Evolutionary conservation across 352 stramenopile genomes (phyloP).

Genomic region (Globisporangium spinosum): DNA sequence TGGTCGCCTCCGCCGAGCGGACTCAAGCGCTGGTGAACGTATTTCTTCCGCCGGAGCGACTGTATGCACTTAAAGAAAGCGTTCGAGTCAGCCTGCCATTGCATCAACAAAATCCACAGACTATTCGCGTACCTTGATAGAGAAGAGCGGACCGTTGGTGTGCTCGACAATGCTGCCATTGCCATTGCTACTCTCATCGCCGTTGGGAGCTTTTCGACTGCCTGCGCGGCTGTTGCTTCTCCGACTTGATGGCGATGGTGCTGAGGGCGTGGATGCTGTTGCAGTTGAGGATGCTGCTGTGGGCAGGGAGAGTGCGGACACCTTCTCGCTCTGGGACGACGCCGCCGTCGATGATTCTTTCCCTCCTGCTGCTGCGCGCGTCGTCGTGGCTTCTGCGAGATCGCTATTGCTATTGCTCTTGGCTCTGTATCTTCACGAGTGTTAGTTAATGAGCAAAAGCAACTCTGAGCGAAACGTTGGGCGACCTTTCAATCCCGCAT

Average conservation of each 20-base stretch:
- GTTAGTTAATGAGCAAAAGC: not conserved
- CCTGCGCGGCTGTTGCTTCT: not conserved
- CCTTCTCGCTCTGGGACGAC: constrained; percentile 7
- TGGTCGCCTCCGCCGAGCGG: constrained; percentile 28
- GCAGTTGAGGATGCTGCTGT: not conserved
- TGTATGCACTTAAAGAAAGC: constrained; percentile 1
- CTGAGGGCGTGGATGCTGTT: not conserved
- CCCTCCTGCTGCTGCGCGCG: not conserved
- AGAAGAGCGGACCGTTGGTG: constrained; percentile 4
- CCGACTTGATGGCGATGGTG: not conserved
- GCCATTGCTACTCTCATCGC: not conserved
- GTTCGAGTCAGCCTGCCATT: not conserved
- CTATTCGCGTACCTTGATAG: constrained; percentile 7
- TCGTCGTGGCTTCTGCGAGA: not conserved
- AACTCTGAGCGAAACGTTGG: not conserved
- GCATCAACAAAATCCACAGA: not conserved
- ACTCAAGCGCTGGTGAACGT: constrained; percentile 39
- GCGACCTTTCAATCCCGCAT: not conserved
- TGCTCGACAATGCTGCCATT: not conserved
- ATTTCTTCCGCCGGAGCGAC: constrained; percentile 53
- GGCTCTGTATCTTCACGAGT: not conserved
- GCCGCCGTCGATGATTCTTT: not conserved
- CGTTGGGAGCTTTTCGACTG: not conserved
- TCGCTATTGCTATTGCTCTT: not conserved
- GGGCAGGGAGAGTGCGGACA: constrained; percentile 9